Evolutionary conservation across 2,329 filamentous ascomycete species (phyloP), one percentile per base, ranked within the genome.

Genomic region (Celoporthe dispersa): DNA sequence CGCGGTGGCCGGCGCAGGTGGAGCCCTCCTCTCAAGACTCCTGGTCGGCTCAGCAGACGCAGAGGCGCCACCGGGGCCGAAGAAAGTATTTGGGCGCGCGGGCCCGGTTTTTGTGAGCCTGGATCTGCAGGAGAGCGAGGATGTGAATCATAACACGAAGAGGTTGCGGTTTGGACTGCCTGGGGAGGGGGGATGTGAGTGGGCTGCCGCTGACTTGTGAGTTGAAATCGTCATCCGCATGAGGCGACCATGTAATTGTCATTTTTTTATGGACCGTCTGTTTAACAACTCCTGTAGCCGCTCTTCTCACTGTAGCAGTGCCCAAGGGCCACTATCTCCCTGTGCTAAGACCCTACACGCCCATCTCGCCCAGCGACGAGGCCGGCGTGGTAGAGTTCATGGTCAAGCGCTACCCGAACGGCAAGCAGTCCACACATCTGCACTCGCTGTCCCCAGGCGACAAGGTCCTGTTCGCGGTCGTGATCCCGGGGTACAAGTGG

Each of bases 351-450:
- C 91, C 90, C 0, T 92, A 93, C 74, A 92, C 90, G 0, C 91
- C 91, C 0, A 81, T 91, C 66, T 88, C 68, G 2, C 64, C 69
- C 5, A 19, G 76, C 86, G 87, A 88, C 51, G 82, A 88, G 51
- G 82, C 83, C 2, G 90, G 90, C 7, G 82, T 82, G 69, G 74
- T 93, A 8, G 89, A 92, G 12, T 81, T 93, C 25, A 80, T 92
- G 61, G 85, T 93, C 19, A 93, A 93, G 79, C 83, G 86, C 69
- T 93, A 93, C 75, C 90, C 90, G 2, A 80, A 85, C 66, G 91
- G 91, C 71, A 88, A 87, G 78, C 86, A 86, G 57, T 91, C 87
- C 74, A 85, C 83, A 0, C 86, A 93, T 74, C 81, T 93, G n/a
- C 91, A 93, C 81, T 87, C 85, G 3, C 81, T 93, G 7, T 75